phyloP scores from a whole-genome alignment of 345 rosid genomes.

The Lepidium sativum region DNA sequence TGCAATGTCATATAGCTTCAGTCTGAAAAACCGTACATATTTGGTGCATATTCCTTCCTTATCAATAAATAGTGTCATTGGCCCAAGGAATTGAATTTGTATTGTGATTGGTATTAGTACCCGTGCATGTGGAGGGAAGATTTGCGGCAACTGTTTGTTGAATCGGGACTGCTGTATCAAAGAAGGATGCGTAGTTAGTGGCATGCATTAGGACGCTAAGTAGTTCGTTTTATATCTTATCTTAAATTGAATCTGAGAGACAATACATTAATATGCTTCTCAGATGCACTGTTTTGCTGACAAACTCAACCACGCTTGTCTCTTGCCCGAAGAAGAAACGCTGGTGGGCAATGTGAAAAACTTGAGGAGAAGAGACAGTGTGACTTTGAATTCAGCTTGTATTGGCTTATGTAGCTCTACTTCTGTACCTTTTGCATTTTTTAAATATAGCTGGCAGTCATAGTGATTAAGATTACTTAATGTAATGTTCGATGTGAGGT shows the following conservation, averaged over 20 bases:
- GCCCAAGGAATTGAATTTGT: too few relatives aligned
- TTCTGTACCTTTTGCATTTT: neutral
- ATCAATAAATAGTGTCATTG: neutral
- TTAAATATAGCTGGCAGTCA: too few relatives aligned
- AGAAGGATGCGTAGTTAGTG: neutral
- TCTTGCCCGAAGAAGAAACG: neutral
- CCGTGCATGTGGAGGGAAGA: neutral
- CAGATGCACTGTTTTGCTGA: neutral
- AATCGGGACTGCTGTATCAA: too few relatives aligned
- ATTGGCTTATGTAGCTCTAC: constrained; percentile 7
- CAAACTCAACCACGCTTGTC: neutral
- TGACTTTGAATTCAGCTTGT: neutral
- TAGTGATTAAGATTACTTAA: too few relatives aligned
- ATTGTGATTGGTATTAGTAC: too few relatives aligned
- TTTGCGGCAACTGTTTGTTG: neutral
- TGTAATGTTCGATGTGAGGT: neutral
- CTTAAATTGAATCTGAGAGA: neutral
- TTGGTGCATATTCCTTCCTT: neutral
- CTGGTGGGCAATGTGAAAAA: neutral
- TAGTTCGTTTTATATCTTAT: neutral
- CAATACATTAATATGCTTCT: neutral
- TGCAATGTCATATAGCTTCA: neutral
- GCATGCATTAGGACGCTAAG: neutral
- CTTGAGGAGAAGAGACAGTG: neutral
- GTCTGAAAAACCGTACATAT: neutral